Conservation (phyloP, 1,284 basidiomycete genomes). For the Pseudozyma tsukubaensis region DNA sequence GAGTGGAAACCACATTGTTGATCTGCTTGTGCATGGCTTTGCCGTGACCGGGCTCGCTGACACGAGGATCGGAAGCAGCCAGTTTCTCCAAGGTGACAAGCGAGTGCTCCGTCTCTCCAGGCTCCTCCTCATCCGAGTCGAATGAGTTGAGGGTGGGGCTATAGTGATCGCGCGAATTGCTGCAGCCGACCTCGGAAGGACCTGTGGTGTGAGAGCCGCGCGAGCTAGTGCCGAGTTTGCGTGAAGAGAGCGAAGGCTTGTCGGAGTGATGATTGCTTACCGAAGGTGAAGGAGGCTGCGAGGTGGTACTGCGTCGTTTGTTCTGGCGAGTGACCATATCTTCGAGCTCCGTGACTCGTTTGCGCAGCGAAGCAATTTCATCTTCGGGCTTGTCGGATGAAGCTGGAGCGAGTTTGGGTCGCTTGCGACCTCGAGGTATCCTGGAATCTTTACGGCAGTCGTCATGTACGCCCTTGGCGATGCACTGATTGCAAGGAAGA, state of each 20-base stretch:
- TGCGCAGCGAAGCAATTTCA: constrained; percentile 36
- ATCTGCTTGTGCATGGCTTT: constrained; percentile 33
- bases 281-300: constrained; percentile 18
- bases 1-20: constrained; percentile 21
- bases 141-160: constrained; percentile 22
- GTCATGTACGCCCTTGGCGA: constrained; percentile 48
- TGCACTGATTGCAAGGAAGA: constrained; percentile 54
- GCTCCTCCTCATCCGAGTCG: constrained; percentile 35
- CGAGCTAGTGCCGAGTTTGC: constrained; percentile 28
- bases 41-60: constrained; percentile 40
- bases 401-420: constrained; percentile 22
- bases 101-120: constrained; percentile 36
- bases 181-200: constrained; percentile 21
- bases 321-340: constrained; percentile 5
- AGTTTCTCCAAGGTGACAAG: constrained; percentile 42
- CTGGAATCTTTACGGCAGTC: constrained; percentile 53
- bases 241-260: constrained; percentile 19
- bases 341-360: constrained; percentile 42
- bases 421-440: constrained; percentile 51
- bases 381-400: constrained; percentile 23
- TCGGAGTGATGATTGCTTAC: constrained; percentile 11
- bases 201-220: constrained; percentile 25
- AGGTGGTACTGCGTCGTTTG: not conserved
- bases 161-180: constrained; percentile 14
- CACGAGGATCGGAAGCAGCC: constrained; percentile 41